phyloP scores from a whole-genome alignment of 805 yeast species.

The Candida sakaeoensis region DNA sequence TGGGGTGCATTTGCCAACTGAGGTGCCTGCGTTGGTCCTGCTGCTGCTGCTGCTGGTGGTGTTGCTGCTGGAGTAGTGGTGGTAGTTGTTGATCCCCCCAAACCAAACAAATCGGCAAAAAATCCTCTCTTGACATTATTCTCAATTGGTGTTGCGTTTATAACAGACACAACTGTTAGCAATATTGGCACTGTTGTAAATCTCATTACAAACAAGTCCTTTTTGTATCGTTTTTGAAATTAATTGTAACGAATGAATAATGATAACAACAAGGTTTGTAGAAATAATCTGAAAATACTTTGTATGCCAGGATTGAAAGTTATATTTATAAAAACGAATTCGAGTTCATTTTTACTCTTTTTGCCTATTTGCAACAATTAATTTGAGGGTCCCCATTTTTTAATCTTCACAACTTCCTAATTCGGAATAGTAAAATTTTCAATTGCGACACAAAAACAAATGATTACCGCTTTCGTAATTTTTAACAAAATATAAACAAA shows the following conservation, averaged over 20 bases:
- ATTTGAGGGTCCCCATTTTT: background rate
- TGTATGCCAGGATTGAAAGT: background rate
- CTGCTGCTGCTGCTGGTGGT: background rate
- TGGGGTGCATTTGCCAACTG: too few relatives aligned
- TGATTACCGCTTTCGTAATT: background rate
- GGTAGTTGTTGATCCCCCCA: background rate
- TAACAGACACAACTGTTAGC: background rate
- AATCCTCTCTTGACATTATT: conserved; percentile 8
- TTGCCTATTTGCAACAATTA: conserved; percentile 2
- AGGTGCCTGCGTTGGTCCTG: conserved; percentile 10
- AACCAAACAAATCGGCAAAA: conserved; percentile 2
- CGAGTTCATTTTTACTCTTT: background rate
- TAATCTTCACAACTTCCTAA: conserved; percentile 2
- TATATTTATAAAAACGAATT: background rate
- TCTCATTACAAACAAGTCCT: conserved; percentile 3
- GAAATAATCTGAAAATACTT: background rate
- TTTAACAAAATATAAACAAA: background rate
- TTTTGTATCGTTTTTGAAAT: background rate
- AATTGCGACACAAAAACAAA: background rate
- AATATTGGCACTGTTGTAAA: conserved; percentile 5
- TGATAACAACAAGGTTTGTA: background rate
- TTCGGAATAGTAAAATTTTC: conserved; percentile 2
- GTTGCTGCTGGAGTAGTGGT: conserved; percentile 1
- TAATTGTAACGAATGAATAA: conserved; percentile 6
- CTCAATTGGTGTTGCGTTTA: conserved; percentile 1